A percentile compares a stretch with the other conserved stretches of the same genome.
phyloP scores from a whole-genome alignment of 257 asterid genomes.

The Nicotiana knightiana region DNA sequence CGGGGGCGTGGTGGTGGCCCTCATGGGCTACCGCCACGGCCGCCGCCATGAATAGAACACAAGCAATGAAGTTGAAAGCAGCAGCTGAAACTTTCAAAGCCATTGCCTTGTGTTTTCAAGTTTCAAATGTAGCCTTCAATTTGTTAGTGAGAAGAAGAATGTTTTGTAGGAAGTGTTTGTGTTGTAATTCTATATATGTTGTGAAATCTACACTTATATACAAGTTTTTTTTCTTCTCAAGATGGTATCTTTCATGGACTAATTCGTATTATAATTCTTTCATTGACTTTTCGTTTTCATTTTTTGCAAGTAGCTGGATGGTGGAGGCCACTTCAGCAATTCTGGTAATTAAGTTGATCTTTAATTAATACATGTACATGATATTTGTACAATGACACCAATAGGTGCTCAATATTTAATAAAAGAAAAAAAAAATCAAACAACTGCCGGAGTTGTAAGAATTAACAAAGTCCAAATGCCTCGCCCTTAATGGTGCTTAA shows the following conservation, averaged over 20 bases:
- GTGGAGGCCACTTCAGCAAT: constrained; percentile 5
- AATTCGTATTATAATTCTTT: neutral
- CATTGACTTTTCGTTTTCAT: neutral
- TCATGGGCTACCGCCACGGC: neutral
- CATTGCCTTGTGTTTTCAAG: neutral
- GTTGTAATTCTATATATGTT: neutral
- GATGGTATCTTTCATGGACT: neutral
- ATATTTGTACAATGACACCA: neutral
- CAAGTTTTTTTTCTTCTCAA: neutral
- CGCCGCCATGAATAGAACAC: neutral
- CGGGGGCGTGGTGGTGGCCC: constrained; percentile 1
- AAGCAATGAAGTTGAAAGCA: neutral
- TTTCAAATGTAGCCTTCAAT: neutral
- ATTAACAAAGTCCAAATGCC: neutral
- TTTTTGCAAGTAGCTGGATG: neutral
- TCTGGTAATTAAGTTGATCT: neutral
- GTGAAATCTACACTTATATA: neutral
- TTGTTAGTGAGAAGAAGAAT: neutral
- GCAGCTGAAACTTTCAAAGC: neutral
- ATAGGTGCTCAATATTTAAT: neutral
- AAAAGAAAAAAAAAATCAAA: neutral
- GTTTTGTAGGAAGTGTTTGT: neutral
- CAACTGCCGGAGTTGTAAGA: neutral
- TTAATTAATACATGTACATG: neutral
- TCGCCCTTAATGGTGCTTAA: neutral